Evolutionary conservation across 345 rosid genomes (phyloP), one percentile per base, ranked within the genome.

Genomic region (Euphorbia lathyris): DNA sequence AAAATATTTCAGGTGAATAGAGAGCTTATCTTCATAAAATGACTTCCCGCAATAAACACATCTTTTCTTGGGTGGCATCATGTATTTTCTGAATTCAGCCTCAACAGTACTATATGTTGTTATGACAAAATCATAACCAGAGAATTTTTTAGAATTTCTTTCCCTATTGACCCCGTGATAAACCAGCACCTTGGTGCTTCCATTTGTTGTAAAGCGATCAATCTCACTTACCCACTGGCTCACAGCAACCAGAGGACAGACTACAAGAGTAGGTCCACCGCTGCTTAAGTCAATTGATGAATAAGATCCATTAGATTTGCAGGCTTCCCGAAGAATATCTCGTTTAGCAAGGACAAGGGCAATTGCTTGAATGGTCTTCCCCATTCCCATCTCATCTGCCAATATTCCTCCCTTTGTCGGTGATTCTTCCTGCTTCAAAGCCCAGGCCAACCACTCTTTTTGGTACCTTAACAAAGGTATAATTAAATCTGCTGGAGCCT

Each of bases 341-440:
- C 97, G 81, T 76, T 83, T 85, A 53, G 93, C 87, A 74, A 95
- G 93, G 68, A 90, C 97, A 50, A 95, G 96, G 4, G 99, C 87
- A 74, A 95, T 95, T 17, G 99, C 97, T 77, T 95, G 99, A 75
- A 90, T 74, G 43, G 99, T 92, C 88, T 95, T 95, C 36, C 99
- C 99, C 99, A 95, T 95, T 68, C 99, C 99, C 99, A 95, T 95
- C 81, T 95, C 99, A 81, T 95, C 99, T 9, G 99, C 99, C 23
- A 95, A 97, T 75, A 95, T 92, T 58, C 99, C 99, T 30, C 97
- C 99, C 70, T 71, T 80, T 66, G 78, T 75, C 23, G 43, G 7
- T 25, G 97, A 83, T 1, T 83, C 85, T 85, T 95, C 99, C 81
- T 95, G 99, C 59, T 87, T 90, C 59, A 79, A 58, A 64, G 93